A percentile compares a stretch with the other conserved stretches of the same genome.
Conservation (phyloP, 495 filamentous ascomycete species). For the Penicillium paradoxum region DNA sequence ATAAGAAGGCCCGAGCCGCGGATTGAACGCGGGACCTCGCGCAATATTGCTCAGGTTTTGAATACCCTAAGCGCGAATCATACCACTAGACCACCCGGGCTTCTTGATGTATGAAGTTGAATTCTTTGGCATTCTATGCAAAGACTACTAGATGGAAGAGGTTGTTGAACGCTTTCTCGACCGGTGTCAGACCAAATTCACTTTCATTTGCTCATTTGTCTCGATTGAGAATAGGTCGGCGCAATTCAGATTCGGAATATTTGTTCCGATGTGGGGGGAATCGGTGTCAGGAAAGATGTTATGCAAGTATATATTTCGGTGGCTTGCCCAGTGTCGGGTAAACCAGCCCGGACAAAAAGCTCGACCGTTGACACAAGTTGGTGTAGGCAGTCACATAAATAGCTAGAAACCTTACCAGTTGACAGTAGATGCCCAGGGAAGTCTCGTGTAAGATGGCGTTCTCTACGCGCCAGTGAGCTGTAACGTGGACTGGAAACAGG, state of each 20-base stretch:
- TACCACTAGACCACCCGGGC: constrained; percentile 41
- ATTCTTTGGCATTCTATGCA: background rate
- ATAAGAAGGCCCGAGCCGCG: constrained; percentile 24
- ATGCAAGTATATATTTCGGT: background rate
- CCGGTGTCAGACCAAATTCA: background rate
- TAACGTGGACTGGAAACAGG: background rate
- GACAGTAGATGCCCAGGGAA: background rate
- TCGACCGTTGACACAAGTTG: background rate
- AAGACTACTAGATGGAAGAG: background rate
- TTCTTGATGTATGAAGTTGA: background rate
- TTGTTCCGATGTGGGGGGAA: background rate
- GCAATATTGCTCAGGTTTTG: constrained; percentile 23
- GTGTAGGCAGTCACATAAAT: background rate
- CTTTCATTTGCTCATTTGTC: background rate
- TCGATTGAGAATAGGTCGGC: background rate
- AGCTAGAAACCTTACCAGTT: background rate
- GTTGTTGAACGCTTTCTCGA: background rate
- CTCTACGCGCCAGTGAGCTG: constrained; percentile 8
- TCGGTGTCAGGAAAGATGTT: background rate
- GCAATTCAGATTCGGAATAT: background rate
- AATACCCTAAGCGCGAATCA: constrained; percentile 43
- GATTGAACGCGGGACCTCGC: constrained; percentile 39
- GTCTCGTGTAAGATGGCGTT: constrained; percentile 9
- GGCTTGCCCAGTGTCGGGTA: background rate
- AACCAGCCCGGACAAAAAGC: background rate